Base-by-base conservation (phyloP, 805 yeast genomes). In the Clavispora carvajalis region DNA sequence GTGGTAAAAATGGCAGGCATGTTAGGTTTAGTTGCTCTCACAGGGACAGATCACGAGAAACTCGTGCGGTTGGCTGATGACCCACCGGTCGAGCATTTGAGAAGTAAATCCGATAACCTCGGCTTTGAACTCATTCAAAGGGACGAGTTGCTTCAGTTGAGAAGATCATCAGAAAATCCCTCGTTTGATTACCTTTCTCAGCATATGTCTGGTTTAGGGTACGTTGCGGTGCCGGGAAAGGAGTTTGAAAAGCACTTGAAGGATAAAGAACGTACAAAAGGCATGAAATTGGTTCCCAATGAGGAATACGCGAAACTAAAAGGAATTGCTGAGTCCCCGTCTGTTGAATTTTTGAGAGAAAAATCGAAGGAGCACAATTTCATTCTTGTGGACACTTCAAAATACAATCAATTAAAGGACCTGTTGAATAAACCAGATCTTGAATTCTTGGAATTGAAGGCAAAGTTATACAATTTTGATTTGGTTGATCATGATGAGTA, bases 1-100 rank as follows among this genome's bases (percentile, higher is more conserved):
- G 19, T 47, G 10, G 34, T 39, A 7, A 39, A 44, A 23, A 35
- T 36, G 7, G 47, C 53, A 5, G 37, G 34, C 7, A 25, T 38
- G 2, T 34, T 38, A 23, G 46, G 43, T 5, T 24, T 41, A 33
- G 33, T 34, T 13, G 34, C 37, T 3, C 5, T 48, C 6, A 23
- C 40, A 5, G 13, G 12, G 13, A 26, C 13, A 1, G 52, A 45
- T 24, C 39, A 40, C 22, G 22, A 17, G 10, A 18, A 34, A 11
- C 41, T 50, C 15, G 21, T 26, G 16, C 37, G 26, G 9, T 39
- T 44, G 30, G 53, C 53, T 5, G 40, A 52, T 26, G 36, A 44
- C 11, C 69, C 70, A 8, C 51, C 41, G n/a, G 26, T 57, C n/a
- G 58, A 50, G 2, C 59, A 60, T 23, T 40, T 62, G 15, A 33